These are phyloP conservation scores for Paramecium bursaria DNA, from an alignment of 73 alveolate species.

Conservation along the genomic window DNA sequence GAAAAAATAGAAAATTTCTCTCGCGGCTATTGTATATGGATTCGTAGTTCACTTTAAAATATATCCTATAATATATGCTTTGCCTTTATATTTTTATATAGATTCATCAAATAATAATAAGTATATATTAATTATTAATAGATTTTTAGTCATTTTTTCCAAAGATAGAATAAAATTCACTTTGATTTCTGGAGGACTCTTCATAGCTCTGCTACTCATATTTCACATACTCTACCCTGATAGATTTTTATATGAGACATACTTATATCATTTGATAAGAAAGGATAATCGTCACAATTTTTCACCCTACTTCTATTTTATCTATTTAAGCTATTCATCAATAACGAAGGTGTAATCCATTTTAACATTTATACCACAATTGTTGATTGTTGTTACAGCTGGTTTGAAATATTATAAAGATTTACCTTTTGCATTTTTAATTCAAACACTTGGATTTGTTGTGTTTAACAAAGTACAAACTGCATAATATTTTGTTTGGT, in stretches of 20 bases:
- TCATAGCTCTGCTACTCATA: conserved; percentile 73
- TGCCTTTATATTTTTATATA: conserved; percentile 87
- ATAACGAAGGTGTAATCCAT: conserved; percentile 77
- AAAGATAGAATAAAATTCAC: conserved; percentile 79
- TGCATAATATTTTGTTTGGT: conserved; percentile 85
- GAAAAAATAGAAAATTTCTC: conserved; percentile 74
- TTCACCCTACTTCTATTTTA: conserved; percentile 92
- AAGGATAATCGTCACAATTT: conserved; percentile 97
- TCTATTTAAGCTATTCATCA: conserved; percentile 85
- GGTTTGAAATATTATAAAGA: conserved; percentile 83
- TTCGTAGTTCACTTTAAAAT: conserved; percentile 95
- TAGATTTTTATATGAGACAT: conserved; percentile 92
- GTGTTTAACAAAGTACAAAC: conserved; percentile 95
- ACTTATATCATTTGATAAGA: conserved; percentile 92
- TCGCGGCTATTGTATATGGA: conserved; percentile 93
- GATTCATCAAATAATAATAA: conserved; percentile 72
- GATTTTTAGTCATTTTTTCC: conserved; percentile 70
- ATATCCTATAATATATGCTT: conserved; percentile 95
- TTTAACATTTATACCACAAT: conserved; percentile 92
- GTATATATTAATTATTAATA: conserved; percentile 2
- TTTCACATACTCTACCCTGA: conserved; percentile 89
- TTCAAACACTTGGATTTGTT: conserved; percentile 91
- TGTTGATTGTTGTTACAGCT: conserved; percentile 74
- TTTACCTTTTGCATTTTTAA: conserved; percentile 83
- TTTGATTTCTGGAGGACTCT: conserved; percentile 81